Conservation (phyloP, 2,329 filamentous ascomycete genomes). For the Arthrobotrys sinensis region DNA sequence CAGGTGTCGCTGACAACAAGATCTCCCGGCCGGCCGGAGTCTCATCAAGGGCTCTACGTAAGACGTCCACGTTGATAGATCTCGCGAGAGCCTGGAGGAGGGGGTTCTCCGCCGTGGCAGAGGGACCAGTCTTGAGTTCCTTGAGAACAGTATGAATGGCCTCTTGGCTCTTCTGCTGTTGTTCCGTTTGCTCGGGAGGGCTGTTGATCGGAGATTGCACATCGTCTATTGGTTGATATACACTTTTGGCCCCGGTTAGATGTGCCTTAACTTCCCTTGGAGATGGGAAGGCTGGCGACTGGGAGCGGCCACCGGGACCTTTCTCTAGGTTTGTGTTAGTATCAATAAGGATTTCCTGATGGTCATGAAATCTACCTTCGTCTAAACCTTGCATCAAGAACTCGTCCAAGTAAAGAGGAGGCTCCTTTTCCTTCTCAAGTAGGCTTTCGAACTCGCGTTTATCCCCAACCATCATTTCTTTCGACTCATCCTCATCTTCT, state of each 20-base stretch:
- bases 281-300: slow-evolving; percentile 45
- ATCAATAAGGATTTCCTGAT: background rate
- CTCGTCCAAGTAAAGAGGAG: slow-evolving; percentile 50
- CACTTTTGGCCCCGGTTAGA: slow-evolving; percentile 34
- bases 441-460: slow-evolving; percentile 53
- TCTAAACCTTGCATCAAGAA: slow-evolving; percentile 54
- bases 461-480: slow-evolving; percentile 49
- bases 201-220: slow-evolving; percentile 10
- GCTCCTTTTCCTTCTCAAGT: slow-evolving; percentile 43
- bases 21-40: slow-evolving; percentile 56
- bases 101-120: slow-evolving; percentile 38
- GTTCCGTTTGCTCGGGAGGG: slow-evolving; percentile 30
- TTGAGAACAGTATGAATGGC: slow-evolving; percentile 56
- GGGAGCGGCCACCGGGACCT: slow-evolving; percentile 32
- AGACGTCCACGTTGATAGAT: slow-evolving; percentile 47
- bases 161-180: slow-evolving; percentile 54
- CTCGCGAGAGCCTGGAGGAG: slow-evolving; percentile 42
- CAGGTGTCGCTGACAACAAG: slow-evolving; percentile 42
- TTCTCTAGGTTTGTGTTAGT: slow-evolving; percentile 26
- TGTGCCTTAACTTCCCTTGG: slow-evolving; percentile 36
- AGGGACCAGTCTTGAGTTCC: slow-evolving; percentile 52
- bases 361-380: slow-evolving; percentile 28
- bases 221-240: slow-evolving; percentile 49
- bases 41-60: slow-evolving; percentile 53
- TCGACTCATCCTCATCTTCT: slow-evolving; percentile 47